Conservation (phyloP, 257 asterid species). For the Forsythia suspensa region DNA sequence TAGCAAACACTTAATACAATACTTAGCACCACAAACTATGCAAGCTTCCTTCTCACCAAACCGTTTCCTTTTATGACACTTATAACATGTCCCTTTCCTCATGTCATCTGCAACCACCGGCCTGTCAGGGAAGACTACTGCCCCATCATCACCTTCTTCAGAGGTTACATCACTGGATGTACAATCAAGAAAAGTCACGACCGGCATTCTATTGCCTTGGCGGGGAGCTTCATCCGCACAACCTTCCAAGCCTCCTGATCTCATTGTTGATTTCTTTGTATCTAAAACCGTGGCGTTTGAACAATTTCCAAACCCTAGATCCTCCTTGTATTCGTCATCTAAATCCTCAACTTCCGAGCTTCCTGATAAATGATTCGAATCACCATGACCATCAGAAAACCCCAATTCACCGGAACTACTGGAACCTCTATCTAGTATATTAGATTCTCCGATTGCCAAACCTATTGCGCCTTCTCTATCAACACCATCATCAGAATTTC, state of each 20-base stretch:
- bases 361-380: conserved; percentile 40
- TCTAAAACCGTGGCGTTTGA: conserved; percentile 19
- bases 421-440: conserved; percentile 37
- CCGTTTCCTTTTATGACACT: conserved; percentile 58
- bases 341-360: conserved; percentile 68
- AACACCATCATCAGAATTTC: conserved; percentile 15
- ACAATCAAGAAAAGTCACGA: conserved; percentile 50
- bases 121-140: conserved; percentile 27
- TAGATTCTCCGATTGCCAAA: neutral
- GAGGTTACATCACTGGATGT: conserved; percentile 31
- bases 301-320: conserved; percentile 4
- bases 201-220: conserved; percentile 36
- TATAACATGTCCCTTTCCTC: conserved; percentile 64
- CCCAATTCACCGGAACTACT: conserved; percentile 73
- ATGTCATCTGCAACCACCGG: conserved; percentile 41
- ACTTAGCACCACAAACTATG: conserved; percentile 78
- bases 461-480: neutral
- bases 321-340: conserved; percentile 27
- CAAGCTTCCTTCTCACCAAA: conserved; percentile 69
- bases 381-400: conserved; percentile 48
- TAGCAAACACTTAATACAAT: conserved; percentile 69
- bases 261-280: conserved; percentile 25
- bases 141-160: conserved; percentile 41
- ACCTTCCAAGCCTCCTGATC: conserved; percentile 29
- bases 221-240: conserved; percentile 33